Percentiles rank a stretch among this genome's conserved stretches.
Evolutionary conservation across 129 eudicot genomes (phyloP).

Genomic region (Sambucus nigra): DNA sequence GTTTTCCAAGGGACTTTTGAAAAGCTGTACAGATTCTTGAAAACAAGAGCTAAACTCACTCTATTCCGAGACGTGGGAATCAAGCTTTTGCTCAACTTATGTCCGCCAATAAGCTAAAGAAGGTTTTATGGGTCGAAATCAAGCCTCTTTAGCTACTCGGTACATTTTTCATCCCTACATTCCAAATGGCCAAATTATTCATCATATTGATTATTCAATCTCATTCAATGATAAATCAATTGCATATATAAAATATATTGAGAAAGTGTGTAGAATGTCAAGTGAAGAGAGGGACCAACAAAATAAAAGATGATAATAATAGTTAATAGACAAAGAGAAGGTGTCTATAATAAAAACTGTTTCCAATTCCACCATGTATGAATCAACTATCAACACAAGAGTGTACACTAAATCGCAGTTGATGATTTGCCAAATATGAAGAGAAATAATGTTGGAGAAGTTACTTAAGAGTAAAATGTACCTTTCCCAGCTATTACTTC

Average conservation of each 20-base stretch:
- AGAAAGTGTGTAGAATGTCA: neutral
- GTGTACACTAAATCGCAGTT: neutral
- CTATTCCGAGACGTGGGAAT: too few relatives aligned
- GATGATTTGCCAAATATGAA: neutral
- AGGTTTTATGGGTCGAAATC: too few relatives aligned
- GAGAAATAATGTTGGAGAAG: neutral
- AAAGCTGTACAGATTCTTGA: too few relatives aligned
- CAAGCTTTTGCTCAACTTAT: too few relatives aligned
- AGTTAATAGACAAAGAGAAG: too few relatives aligned
- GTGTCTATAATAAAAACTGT: too few relatives aligned
- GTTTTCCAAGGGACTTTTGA: too few relatives aligned
- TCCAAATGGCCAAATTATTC: neutral
- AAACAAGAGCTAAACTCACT: too few relatives aligned
- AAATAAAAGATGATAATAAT: too few relatives aligned
- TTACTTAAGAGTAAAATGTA: slow-evolving; percentile 16
- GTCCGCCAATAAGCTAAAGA: too few relatives aligned
- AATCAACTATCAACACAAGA: neutral
- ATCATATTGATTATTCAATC: neutral
- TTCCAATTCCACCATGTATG: neutral
- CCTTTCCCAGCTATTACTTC: slow-evolving; percentile 98
- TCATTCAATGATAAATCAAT: neutral
- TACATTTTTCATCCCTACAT: too few relatives aligned
- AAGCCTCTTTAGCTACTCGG: too few relatives aligned
- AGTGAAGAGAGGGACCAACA: neutral
- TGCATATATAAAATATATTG: neutral